Evolutionary conservation across 2,329 filamentous ascomycete species (phyloP), one percentile per base, ranked within the genome.

Genomic region (Xylariaceae sp.): DNA sequence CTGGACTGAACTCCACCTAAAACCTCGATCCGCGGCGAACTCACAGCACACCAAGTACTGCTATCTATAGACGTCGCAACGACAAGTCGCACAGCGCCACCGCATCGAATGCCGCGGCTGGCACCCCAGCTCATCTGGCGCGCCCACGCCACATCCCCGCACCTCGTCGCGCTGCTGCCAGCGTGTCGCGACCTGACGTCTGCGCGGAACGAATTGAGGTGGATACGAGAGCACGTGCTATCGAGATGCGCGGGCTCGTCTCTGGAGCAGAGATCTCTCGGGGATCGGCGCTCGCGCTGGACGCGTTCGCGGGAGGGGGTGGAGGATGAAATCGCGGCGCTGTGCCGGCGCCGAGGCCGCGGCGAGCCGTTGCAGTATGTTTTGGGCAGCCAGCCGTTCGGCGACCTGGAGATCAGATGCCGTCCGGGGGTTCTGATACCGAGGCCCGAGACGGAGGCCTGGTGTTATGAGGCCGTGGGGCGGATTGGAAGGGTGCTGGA

Each of bases 291-390:
- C n/a, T n/a, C n/a, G n/a, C n/a, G n/a, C n/a, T n/a, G n/a, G n/a
- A n/a, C n/a, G n/a, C n/a, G n/a, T n/a, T n/a, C n/a, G n/a, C n/a
- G n/a, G 22, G 6, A 26, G 6, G 22, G 22, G 22, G 6, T 6
- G 22, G 22, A 26, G 22, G 11, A 26, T 6, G 22, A 32, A n/a
- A 17, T 35, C 33, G 16, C 33, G 12, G n/a, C 78, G 1, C 61
- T 82, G 6, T 79, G 76, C 47, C 62, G 61, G 3, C 62, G 67
- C 37, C 68, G 81, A 26, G 70, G 74, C 8, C 64, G 61, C 8
- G 89, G 89, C 1, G 77, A 82, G 43, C 93, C 93, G 2, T 66
- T 98, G 26, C 93, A 97, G 62, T 97, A 97, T 60, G 74, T 97
- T 17, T 69, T 98, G 1, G 89, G 89, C 3, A 82, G 83, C 4